Evolutionary conservation across 1,139 yeast genomes (phyloP), one percentile per base, ranked within the genome.

Genomic region (Yamadazyma triangularis): DNA sequence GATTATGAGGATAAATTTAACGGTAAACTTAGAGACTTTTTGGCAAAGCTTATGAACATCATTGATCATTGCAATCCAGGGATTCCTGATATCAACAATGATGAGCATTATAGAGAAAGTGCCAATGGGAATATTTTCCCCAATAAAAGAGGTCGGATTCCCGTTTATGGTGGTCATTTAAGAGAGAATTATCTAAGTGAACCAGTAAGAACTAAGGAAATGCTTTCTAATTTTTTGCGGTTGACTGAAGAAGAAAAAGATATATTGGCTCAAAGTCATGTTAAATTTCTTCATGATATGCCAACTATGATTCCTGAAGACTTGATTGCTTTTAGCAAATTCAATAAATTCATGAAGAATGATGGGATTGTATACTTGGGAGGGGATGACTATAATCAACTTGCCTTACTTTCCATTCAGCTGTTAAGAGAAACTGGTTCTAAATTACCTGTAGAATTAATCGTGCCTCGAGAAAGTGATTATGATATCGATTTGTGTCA

Each of bases 331-430:
- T 38, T 22, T 24, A 50, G 50, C 25, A 45, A 44, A 30, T 48
- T 40, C 33, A 52, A 50, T 32, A 42, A 43, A 13, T 59, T 56
- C 38, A 56, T 60, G 64, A 43, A 56, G 32, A 80, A 78, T 10
- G 63, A 66, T 38, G 84, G 86, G 24, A 73, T 76, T 27, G 80
- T 77, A 4, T 73, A 74, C 44, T 69, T 79, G 32, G 85, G 82
- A 21, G 85, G 84, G 38, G 82, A 74, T 22, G 62, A 64, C 37
- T 77, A 68, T 49, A 64, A 77, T 40, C 76, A 79, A 51, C 60
- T 77, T 30, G 72, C 77, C 5, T 51, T 75, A 16, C 51, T 73
- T 6, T 70, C 79, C n/a, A 66, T 79, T 29, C 69, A 71, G 47
- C 62, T 74, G 24, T 52, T 77, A 32, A 61, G 86, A 47, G 61